These are phyloP conservation scores for Lasiodiplodia citricola DNA, from an alignment of 2,329 filamentous ascomycete species.

Conservation along the genomic window DNA sequence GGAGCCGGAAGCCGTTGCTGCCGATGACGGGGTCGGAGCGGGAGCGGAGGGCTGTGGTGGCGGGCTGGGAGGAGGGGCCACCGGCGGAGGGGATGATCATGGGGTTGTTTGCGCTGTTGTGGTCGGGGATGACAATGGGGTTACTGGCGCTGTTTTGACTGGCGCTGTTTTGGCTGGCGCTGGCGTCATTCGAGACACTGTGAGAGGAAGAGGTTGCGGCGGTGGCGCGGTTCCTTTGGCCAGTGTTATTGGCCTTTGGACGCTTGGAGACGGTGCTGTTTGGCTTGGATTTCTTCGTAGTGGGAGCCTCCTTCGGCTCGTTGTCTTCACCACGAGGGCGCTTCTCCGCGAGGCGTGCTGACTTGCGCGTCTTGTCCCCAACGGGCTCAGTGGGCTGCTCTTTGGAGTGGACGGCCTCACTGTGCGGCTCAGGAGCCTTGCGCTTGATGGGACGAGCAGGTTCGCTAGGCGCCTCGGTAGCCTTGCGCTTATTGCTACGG, in stretches of 20 bases:
- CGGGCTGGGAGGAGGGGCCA: background rate
- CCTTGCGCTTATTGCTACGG: background rate
- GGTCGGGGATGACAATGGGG: background rate
- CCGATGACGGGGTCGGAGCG: background rate
- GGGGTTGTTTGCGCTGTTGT: background rate
- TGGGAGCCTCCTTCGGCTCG: too few relatives aligned
- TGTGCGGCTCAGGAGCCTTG: background rate
- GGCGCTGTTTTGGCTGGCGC: background rate
- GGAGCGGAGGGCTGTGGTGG: background rate
- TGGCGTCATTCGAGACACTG: background rate
- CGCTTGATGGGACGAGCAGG: background rate
- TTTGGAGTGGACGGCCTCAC: background rate
- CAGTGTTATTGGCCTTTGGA: too few relatives aligned
- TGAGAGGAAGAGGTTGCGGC: background rate
- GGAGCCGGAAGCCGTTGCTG: constrained; percentile 16
- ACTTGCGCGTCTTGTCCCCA: background rate
- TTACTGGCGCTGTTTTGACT: background rate
- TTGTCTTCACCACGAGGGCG: too few relatives aligned
- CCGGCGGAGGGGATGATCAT: too few relatives aligned
- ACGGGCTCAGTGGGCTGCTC: background rate
- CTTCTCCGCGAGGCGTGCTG: background rate
- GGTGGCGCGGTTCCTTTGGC: background rate
- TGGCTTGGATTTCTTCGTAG: too few relatives aligned
- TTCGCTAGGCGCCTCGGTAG: background rate
- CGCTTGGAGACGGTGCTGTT: too few relatives aligned